Conservation (phyloP, 2,329 filamentous ascomycete species). For the Trichoderma lentiforme region DNA sequence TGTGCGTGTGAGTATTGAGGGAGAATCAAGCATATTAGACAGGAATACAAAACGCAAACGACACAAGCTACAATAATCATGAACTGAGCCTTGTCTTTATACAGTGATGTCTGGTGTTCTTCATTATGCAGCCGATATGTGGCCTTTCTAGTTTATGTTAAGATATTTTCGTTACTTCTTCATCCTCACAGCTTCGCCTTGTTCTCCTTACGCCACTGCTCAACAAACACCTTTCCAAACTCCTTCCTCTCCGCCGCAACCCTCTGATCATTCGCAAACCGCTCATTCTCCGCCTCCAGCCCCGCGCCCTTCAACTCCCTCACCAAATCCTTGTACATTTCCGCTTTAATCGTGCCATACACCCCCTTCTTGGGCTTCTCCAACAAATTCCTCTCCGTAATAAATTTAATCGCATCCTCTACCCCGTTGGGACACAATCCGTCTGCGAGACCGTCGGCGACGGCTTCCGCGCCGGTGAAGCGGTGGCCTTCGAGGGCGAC, state of each 20-base stretch:
- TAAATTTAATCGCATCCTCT: constrained; percentile 59
- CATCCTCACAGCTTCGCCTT: constrained; percentile 37
- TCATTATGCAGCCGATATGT: not conserved
- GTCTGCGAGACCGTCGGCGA: constrained; percentile 67
- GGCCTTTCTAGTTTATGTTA: not conserved
- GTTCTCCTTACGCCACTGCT: constrained; percentile 46
- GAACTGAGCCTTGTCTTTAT: not conserved
- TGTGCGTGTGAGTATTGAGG: not conserved
- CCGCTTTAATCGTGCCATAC: constrained; percentile 69
- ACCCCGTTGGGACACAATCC: constrained; percentile 53
- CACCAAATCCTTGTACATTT: constrained; percentile 69
- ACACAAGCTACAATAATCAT: not conserved
- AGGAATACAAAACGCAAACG: not conserved
- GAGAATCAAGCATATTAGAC: not conserved
- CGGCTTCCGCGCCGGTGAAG: constrained; percentile 60
- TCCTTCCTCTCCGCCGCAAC: constrained; percentile 42
- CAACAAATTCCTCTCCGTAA: constrained; percentile 56
- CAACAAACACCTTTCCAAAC: constrained; percentile 45
- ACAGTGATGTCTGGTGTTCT: not conserved
- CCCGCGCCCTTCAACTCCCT: constrained; percentile 52
- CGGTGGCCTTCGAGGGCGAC: constrained; percentile 72
- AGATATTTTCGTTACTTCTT: not conserved
- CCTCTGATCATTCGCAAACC: constrained; percentile 41
- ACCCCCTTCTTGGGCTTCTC: constrained; percentile 62
- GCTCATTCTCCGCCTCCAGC: constrained; percentile 48